Evolutionary conservation across 495 filamentous ascomycete genomes (phyloP).

Genomic region (Chaetomium cochliodes): DNA sequence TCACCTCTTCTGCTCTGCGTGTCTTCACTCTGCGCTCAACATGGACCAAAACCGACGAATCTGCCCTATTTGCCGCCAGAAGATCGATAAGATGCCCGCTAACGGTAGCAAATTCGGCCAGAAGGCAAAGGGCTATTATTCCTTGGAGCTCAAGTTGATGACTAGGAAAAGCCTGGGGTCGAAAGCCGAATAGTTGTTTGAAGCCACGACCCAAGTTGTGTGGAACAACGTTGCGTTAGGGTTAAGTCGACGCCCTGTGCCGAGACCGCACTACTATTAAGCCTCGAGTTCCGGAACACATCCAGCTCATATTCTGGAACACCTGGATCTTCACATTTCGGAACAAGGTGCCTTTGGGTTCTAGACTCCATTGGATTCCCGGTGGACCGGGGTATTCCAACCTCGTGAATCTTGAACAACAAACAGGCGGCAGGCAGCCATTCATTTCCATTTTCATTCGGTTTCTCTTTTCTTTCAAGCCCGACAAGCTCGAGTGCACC

Average conservation of each 20-base stretch:
- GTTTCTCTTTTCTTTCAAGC: not conserved
- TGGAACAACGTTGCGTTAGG: not conserved
- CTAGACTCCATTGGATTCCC: not conserved
- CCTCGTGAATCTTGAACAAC: not conserved
- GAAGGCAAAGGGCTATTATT: conserved; percentile 49
- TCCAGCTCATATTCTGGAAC: no score
- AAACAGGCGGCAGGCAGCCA: not conserved
- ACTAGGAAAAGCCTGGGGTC: conserved; percentile 51
- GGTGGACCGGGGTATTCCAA: not conserved
- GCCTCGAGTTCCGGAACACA: not conserved
- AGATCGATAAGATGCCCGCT: conserved; percentile 52
- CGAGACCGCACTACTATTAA: not conserved
- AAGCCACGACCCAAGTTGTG: no score
- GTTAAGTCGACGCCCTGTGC: not conserved
- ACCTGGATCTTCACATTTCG: no score
- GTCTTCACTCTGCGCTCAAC: conserved; percentile 71
- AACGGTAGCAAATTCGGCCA: conserved; percentile 36
- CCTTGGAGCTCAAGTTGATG: conserved; percentile 61
- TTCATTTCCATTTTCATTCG: not conserved
- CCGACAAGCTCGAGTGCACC: not conserved
- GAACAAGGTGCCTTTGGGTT: no score
- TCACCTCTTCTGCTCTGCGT: conserved; percentile 82
- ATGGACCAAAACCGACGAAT: conserved; percentile 51
- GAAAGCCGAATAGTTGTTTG: conserved; percentile 17
- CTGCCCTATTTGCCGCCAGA: conserved; percentile 57